Evolutionary conservation across 345 rosid species (phyloP).

Genomic region (Bruguiera gymnorhiza): DNA sequence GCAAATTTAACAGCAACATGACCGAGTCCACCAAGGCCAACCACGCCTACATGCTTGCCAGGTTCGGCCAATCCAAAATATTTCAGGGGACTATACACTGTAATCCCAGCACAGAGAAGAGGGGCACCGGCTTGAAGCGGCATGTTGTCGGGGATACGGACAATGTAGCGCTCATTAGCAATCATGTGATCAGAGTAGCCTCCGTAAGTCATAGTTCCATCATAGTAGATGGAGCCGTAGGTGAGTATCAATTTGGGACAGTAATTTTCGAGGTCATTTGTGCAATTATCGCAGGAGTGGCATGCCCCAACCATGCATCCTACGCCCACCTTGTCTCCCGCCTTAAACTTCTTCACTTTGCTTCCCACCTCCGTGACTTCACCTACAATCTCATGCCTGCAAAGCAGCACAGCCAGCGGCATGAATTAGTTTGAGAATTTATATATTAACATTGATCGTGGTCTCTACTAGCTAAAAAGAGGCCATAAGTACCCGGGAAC

Average conservation of each 20-base stretch:
- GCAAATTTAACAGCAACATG: slow-evolving; percentile 63
- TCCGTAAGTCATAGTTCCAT: slow-evolving; percentile 16
- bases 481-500: slow-evolving; percentile 1
- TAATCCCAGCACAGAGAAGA: slow-evolving; percentile 68
- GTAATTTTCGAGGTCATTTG: slow-evolving; percentile 10
- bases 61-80: slow-evolving; percentile 48
- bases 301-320: slow-evolving; percentile 13
- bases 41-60: slow-evolving; percentile 57
- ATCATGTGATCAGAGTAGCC: slow-evolving; percentile 35
- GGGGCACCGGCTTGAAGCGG: slow-evolving; percentile 58
- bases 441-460: neutral
- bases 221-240: neutral
- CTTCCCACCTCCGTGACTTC: slow-evolving; percentile 14
- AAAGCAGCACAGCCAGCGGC: neutral
- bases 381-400: slow-evolving; percentile 19
- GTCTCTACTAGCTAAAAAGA: neutral
- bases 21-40: slow-evolving; percentile 68
- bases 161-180: slow-evolving; percentile 41
- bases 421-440: neutral
- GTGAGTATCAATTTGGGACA: neutral
- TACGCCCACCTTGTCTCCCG: slow-evolving; percentile 14
- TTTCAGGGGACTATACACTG: slow-evolving; percentile 64
- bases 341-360: slow-evolving; percentile 8
- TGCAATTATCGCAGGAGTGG: slow-evolving; percentile 12
- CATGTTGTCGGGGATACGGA: slow-evolving; percentile 43